phyloP scores from a whole-genome alignment of 106 monocot species.

The Triglochin maritima region DNA sequence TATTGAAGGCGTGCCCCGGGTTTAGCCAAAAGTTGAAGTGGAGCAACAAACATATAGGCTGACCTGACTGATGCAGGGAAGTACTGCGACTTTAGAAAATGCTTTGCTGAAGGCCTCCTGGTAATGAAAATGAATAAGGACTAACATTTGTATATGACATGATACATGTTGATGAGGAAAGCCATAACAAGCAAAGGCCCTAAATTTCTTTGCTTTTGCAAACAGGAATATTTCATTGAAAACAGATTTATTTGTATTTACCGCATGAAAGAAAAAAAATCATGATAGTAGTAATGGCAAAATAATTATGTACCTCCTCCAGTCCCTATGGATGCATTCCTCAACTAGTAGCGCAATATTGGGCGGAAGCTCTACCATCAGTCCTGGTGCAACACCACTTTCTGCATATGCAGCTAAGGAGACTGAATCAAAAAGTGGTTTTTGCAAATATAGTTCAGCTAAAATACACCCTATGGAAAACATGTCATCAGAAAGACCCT shows the following conservation, averaged over 20 bases:
- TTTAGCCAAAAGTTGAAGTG: slow-evolving; percentile 64
- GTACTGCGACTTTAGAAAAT: slow-evolving; percentile 62
- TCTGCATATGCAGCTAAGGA: slow-evolving; percentile 64
- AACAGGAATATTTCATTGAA: background rate
- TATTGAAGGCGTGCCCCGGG: slow-evolving; percentile 50
- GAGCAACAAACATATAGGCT: slow-evolving; percentile 72
- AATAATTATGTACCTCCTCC: slow-evolving; percentile 50
- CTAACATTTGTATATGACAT: background rate
- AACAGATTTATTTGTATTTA: no score
- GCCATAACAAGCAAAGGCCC: no score
- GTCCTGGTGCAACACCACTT: slow-evolving; percentile 41
- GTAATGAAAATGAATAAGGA: slow-evolving; percentile 3
- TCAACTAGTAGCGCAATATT: slow-evolving; percentile 69
- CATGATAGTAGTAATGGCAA: no score
- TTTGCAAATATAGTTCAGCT: slow-evolving; percentile 75
- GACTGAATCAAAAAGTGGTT: slow-evolving; percentile 69
- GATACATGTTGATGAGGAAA: background rate
- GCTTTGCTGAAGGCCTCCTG: slow-evolving; percentile 90
- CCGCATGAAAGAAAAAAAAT: no score
- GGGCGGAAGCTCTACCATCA: slow-evolving; percentile 61
- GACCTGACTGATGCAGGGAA: slow-evolving; percentile 61
- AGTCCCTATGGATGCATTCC: slow-evolving; percentile 62
- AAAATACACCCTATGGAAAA: slow-evolving; percentile 85
- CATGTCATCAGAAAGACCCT: slow-evolving; percentile 54
- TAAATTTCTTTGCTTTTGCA: no score